Percentiles rank a stretch among this genome's conserved stretches.
These are phyloP conservation scores for Fusarium bulbicola DNA, from an alignment of 2,329 filamentous ascomycete genomes.

Conservation along the genomic window DNA sequence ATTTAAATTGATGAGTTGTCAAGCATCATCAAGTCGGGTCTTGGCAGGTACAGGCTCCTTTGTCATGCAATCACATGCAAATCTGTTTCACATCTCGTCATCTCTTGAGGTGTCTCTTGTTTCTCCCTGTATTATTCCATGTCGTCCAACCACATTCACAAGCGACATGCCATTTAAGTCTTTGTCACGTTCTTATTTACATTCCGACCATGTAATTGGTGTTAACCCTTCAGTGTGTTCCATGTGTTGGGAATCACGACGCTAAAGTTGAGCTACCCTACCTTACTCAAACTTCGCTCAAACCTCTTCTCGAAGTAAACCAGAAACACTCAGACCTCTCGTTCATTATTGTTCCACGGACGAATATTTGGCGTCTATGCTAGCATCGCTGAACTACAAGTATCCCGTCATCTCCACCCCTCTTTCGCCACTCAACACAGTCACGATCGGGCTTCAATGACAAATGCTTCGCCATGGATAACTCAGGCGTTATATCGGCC, in stretches of 20 bases:
- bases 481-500: constrained; percentile 15
- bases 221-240: background rate
- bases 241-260: background rate
- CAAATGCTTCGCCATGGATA: constrained; percentile 33
- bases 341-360: background rate
- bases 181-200: constrained; percentile 37
- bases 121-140: constrained; percentile 10
- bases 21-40: background rate
- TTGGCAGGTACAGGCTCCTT: constrained; percentile 19
- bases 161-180: constrained; percentile 32
- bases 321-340: background rate
- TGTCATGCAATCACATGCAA: constrained; percentile 38
- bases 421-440: background rate
- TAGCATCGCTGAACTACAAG: background rate
- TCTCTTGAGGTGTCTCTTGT: background rate
- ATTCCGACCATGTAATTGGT: constrained; percentile 31
- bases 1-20: background rate
- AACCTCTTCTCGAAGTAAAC: background rate
- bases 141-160: constrained; percentile 10
- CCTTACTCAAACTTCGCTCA: constrained; percentile 10
- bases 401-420: background rate
- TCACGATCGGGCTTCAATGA: constrained; percentile 13
- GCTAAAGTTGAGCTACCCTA: background rate
- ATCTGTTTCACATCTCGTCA: constrained; percentile 36
- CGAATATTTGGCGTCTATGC: background rate